Evolutionary conservation across 164 flowering plant species (phyloP).

Genomic region (Buxus sempervirens): DNA sequence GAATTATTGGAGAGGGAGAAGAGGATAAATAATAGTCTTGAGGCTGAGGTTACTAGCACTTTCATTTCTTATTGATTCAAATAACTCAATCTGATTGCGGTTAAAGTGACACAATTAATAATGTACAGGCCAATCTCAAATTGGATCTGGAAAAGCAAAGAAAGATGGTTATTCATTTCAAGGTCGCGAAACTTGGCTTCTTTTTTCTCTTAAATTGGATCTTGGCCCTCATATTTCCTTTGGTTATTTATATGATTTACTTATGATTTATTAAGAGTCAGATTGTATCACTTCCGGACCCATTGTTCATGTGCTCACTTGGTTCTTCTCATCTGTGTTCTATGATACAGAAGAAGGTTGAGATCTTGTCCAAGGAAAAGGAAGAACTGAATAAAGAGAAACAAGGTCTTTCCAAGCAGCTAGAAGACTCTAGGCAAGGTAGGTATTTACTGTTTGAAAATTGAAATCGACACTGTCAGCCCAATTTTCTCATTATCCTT

Average conservation of each 20-base stretch:
- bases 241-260: not conserved
- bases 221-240: not conserved
- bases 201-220: not conserved
- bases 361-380: constrained; percentile 46
- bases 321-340: not conserved
- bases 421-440: constrained; percentile 67
- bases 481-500: not conserved
- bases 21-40: constrained; percentile 37
- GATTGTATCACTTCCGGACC: not conserved
- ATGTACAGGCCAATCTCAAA: constrained; percentile 38
- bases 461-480: not conserved
- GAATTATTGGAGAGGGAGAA: constrained; percentile 57
- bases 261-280: not conserved
- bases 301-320: not conserved
- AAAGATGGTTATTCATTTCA: constrained; percentile 27
- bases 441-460: not conserved
- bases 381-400: constrained; percentile 68
- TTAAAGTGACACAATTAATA: not conserved
- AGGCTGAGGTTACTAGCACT: constrained; percentile 43
- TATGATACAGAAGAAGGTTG: constrained; percentile 43
- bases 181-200: constrained; percentile 33
- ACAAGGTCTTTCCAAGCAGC: constrained; percentile 55
- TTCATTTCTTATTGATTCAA: not conserved
- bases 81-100: not conserved
- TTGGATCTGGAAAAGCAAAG: constrained; percentile 56